Conservation (phyloP, 768 basidiomycete species). For the Psilocybe subaeruginosa region DNA sequence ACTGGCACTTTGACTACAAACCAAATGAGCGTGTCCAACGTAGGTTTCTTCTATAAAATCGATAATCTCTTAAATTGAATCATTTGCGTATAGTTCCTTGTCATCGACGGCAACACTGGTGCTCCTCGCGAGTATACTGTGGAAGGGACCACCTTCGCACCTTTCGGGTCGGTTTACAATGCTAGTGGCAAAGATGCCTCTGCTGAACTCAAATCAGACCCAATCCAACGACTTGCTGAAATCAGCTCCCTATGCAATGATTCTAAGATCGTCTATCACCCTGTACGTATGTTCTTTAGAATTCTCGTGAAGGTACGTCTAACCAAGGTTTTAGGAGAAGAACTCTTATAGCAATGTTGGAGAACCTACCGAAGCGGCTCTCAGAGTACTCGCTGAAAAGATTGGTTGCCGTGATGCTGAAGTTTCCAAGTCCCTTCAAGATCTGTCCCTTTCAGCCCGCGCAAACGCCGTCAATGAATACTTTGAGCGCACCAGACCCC, state of each 20-base stretch:
- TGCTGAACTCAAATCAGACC: constrained; percentile 64
- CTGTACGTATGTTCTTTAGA: constrained; percentile 38
- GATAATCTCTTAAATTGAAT: not conserved
- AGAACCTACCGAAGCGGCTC: constrained; percentile 96
- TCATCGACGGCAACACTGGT: constrained; percentile 59
- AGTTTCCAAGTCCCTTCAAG: constrained; percentile 56
- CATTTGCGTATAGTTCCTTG: constrained; percentile 61
- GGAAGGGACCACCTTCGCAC: constrained; percentile 93
- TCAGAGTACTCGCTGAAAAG: constrained; percentile 95
- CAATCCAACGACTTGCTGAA: constrained; percentile 85
- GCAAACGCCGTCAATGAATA: constrained; percentile 85
- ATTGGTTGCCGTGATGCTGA: constrained; percentile 74
- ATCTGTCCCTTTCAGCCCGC: constrained; percentile 60
- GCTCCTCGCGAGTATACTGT: constrained; percentile 72
- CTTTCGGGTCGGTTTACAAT: constrained; percentile 72
- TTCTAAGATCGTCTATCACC: constrained; percentile 83
- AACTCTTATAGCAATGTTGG: constrained; percentile 81
- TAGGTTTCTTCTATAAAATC: constrained; percentile 32
- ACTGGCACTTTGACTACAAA: constrained; percentile 96
- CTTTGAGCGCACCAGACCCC: constrained; percentile 74
- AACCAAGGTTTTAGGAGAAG: constrained; percentile 62
- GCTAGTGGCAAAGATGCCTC: constrained; percentile 62
- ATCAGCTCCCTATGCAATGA: constrained; percentile 96
- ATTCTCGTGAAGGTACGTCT: constrained; percentile 2
- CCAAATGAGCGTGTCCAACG: constrained; percentile 94